A percentile compares a stretch with the other conserved stretches of the same genome.
Evolutionary conservation across 352 stramenopile genomes (phyloP).

Genomic region (Discostella stelligera): DNA sequence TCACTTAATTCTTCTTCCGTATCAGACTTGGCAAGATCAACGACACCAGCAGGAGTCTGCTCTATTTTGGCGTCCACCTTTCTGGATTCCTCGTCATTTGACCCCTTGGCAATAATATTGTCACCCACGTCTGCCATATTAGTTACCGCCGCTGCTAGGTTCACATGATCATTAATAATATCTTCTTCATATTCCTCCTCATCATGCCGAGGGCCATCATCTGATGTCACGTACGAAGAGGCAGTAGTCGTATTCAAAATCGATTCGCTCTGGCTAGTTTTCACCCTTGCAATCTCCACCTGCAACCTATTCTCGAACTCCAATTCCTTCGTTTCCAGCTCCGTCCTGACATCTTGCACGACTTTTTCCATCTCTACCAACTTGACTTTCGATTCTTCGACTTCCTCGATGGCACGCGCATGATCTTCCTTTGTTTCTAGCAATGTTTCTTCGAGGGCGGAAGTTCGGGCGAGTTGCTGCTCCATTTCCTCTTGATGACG

Average conservation of each 20-base stretch:
- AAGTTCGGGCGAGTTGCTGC: neutral
- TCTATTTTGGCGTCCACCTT: neutral
- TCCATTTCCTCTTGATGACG: conserved; percentile 1
- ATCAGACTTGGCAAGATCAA: conserved; percentile 1
- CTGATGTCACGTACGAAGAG: neutral
- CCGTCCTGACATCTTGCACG: conserved; percentile 3
- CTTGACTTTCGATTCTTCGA: conserved; percentile 1
- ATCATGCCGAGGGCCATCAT: neutral
- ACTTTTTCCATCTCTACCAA: conserved; percentile 22
- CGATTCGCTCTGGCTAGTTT: neutral
- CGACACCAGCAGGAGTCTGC: neutral
- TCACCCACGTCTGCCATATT: neutral
- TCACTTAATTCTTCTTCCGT: conserved; percentile 26
- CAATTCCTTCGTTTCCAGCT: conserved; percentile 1
- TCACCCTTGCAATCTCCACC: neutral
- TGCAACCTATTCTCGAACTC: neutral
- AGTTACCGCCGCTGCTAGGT: neutral
- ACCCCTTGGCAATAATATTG: neutral
- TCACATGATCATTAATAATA: neutral
- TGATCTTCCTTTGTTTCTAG: neutral
- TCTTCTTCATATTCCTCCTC: neutral
- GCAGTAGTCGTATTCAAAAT: neutral
- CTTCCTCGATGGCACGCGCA: neutral
- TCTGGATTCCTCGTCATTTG: neutral
- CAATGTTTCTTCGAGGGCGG: neutral